phyloP scores from a whole-genome alignment of 805 yeast genomes.

The Candida silvicultrix region DNA sequence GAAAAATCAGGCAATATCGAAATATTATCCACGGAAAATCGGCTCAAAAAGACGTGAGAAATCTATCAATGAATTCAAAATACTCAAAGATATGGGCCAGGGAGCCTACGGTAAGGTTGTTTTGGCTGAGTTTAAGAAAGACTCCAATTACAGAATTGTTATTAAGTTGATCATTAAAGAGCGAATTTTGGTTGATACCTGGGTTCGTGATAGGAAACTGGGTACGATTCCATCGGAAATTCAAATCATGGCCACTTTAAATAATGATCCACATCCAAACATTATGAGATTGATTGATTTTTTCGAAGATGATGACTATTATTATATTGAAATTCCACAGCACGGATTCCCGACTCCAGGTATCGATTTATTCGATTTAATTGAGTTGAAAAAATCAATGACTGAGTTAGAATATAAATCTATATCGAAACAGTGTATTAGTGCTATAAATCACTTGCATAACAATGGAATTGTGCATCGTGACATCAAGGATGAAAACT shows the following conservation, averaged over 20 bases:
- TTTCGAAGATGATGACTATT: conserved; percentile 86
- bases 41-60: conserved; percentile 70
- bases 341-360: conserved; percentile 84
- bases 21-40: conserved; percentile 34
- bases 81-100: conserved; percentile 80
- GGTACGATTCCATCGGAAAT: conserved; percentile 98
- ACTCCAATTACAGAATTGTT: conserved; percentile 60
- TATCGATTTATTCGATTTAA: conserved; percentile 86
- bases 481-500: conserved; percentile 92
- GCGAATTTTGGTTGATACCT: conserved; percentile 89
- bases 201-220: conserved; percentile 88
- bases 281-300: conserved; percentile 82
- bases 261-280: conserved; percentile 76
- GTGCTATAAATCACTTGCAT: conserved; percentile 79
- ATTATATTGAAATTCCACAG: conserved; percentile 86
- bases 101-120: conserved; percentile 97
- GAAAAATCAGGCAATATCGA: conserved; percentile 29
- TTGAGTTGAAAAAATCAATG: conserved; percentile 81
- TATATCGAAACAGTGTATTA: conserved; percentile 72
- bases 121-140: conserved; percentile 61
- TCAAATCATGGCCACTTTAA: conserved; percentile 82
- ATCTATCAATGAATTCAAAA: conserved; percentile 61
- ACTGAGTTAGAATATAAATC: conserved; percentile 70
- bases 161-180: conserved; percentile 89
- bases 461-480: conserved; percentile 85